Evolutionary conservation across 768 basidiomycete genomes (phyloP).

Genomic region (Filobasidium wieringae): DNA sequence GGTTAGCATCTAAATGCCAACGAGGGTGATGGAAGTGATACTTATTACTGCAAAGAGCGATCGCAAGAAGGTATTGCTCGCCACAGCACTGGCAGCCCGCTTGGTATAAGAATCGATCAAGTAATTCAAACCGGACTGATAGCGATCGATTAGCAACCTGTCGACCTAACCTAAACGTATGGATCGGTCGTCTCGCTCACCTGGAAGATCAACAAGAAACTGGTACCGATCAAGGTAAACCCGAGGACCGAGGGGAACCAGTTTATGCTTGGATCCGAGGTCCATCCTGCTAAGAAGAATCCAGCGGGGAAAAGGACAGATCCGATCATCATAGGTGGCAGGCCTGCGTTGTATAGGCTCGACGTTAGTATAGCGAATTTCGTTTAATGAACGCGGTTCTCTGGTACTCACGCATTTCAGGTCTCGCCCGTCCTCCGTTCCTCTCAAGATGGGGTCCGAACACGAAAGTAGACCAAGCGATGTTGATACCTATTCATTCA

Average conservation of each 20-base stretch:
- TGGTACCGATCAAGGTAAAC: constrained; percentile 31
- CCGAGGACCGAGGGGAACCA: constrained; percentile 33
- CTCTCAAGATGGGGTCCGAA: constrained; percentile 24
- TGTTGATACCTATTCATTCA: constrained; percentile 19
- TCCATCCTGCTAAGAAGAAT: constrained; percentile 35
- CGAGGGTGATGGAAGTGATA: background rate
- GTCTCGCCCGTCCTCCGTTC: constrained; percentile 27
- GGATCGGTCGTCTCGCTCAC: constrained; percentile 7
- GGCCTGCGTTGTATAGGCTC: background rate
- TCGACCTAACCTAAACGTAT: background rate
- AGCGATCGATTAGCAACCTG: background rate
- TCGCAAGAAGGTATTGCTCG: constrained; percentile 30
- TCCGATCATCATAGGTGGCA: constrained; percentile 40
- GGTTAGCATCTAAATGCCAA: background rate
- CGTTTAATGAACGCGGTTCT: background rate
- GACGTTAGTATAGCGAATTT: background rate
- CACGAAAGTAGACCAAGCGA: constrained; percentile 23
- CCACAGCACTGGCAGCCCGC: constrained; percentile 31
- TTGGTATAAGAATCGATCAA: constrained; percentile 34
- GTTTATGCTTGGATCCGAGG: constrained; percentile 18
- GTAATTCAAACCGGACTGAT: constrained; percentile 26
- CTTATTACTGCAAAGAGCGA: constrained; percentile 28
- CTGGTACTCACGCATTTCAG: constrained; percentile 25
- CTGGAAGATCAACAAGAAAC: constrained; percentile 39
- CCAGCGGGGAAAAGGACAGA: constrained; percentile 34